These are phyloP conservation scores for Verticillium longisporum DNA, from an alignment of 2,329 filamentous ascomycete genomes.

Conservation along the genomic window DNA sequence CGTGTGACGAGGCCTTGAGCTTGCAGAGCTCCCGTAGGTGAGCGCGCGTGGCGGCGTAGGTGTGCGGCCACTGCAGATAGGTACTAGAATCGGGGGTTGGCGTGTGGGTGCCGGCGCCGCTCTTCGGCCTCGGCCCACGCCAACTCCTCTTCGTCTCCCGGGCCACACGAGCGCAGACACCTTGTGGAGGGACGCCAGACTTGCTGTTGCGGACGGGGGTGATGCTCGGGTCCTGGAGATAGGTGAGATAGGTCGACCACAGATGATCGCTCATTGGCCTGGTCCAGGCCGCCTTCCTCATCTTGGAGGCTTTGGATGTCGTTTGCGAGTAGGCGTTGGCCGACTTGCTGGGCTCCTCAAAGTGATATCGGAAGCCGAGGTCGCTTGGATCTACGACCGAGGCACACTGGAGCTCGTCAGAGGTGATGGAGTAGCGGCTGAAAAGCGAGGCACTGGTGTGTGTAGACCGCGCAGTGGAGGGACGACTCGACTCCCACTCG, in stretches of 20 bases:
- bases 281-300: slow-evolving; percentile 54
- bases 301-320: slow-evolving; percentile 16
- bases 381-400: background rate
- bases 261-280: slow-evolving; percentile 58
- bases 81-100: slow-evolving; percentile 43
- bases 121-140: slow-evolving; percentile 53
- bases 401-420: slow-evolving; percentile 50
- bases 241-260: slow-evolving; percentile 59
- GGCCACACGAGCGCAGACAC: slow-evolving; percentile 59
- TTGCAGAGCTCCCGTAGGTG: slow-evolving; percentile 59
- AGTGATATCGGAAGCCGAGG: background rate
- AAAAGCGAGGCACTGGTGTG: slow-evolving; percentile 51
- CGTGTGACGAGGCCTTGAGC: slow-evolving; percentile 38
- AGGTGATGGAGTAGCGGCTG: slow-evolving; percentile 48
- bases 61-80: slow-evolving; percentile 58
- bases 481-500: slow-evolving; percentile 52
- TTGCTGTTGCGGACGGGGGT: slow-evolving; percentile 60
- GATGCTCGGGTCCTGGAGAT: slow-evolving; percentile 60
- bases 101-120: slow-evolving; percentile 49
- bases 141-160: slow-evolving; percentile 59
- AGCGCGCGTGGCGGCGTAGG: slow-evolving; percentile 53
- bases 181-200: slow-evolving; percentile 56
- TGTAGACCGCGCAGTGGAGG: slow-evolving; percentile 53
- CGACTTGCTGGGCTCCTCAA: background rate
- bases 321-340: background rate